Evolutionary conservation across 192 early-diverging fungal species (phyloP).

Genomic region (Rhizophagus sp.): DNA sequence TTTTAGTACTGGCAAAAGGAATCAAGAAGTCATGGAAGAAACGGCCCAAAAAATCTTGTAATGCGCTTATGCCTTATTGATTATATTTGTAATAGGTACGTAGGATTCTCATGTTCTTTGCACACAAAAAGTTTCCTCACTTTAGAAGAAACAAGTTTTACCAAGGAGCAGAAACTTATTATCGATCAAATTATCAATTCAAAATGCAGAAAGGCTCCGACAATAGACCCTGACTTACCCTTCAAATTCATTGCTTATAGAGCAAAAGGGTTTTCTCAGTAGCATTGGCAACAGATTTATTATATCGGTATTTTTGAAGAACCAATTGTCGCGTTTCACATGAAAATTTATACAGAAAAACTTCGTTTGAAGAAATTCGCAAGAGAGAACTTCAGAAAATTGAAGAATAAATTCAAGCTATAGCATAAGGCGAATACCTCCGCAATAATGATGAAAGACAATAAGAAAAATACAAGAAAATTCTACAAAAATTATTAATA

Average conservation of each 20-base stretch:
- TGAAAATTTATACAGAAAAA: neutral
- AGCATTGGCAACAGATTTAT: neutral
- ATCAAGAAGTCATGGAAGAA: neutral
- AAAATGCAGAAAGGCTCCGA: neutral
- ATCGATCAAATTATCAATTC: neutral
- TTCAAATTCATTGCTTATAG: neutral
- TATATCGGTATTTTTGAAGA: neutral
- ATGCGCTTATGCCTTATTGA: neutral
- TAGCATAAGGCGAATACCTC: too few species aligned
- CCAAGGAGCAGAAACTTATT: neutral
- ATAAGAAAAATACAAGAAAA: too few species aligned
- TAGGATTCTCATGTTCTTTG: too few species aligned
- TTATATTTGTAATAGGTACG: neutral
- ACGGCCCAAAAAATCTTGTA: neutral
- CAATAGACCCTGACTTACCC: neutral
- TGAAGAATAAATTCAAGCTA: too few species aligned
- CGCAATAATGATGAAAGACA: too few species aligned
- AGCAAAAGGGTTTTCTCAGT: neutral
- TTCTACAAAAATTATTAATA: too few species aligned
- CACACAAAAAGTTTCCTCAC: neutral
- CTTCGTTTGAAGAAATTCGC: too few species aligned
- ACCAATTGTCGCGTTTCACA: neutral
- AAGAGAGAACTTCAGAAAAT: too few species aligned
- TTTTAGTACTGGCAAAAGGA: neutral
- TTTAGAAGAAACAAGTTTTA: neutral